Percentiles rank a stretch among this genome's conserved stretches.
These are phyloP conservation scores for Mycena rebaudengoi DNA, from an alignment of 768 basidiomycete genomes.

Conservation along the genomic window DNA sequence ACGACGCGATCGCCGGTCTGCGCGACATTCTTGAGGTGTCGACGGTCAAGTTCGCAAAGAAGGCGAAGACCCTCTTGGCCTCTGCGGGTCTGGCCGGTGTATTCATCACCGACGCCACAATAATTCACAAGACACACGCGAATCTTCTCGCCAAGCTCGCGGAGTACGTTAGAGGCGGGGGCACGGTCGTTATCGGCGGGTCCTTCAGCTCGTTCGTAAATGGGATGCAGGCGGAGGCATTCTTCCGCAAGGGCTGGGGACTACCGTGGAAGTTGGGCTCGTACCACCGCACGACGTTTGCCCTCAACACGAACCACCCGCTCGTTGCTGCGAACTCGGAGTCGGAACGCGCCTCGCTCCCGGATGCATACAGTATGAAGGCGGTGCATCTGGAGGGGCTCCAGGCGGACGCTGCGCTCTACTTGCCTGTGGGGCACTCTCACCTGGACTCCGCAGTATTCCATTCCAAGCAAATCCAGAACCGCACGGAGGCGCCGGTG, in stretches of 20 bases:
- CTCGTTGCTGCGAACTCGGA: constrained; percentile 25
- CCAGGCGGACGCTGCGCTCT: constrained; percentile 26
- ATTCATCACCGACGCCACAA: constrained; percentile 43
- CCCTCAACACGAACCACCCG: constrained; percentile 25
- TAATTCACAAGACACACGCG: constrained; percentile 34
- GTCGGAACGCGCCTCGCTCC: no score
- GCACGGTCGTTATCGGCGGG: constrained; percentile 44
- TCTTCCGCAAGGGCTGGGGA: constrained; percentile 41
- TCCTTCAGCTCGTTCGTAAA: constrained; percentile 26
- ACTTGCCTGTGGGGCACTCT: constrained; percentile 12
- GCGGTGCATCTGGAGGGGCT: constrained; percentile 37
- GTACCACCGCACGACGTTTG: not conserved
- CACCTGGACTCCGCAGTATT: not conserved
- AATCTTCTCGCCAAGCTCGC: constrained; percentile 40
- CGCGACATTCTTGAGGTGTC: not conserved
- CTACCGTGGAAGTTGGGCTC: constrained; percentile 39
- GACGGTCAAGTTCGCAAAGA: constrained; percentile 2
- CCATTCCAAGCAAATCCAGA: no score
- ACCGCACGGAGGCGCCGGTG: constrained; percentile 26
- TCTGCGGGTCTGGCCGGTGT: constrained; percentile 43
- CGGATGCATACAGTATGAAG: constrained; percentile 31
- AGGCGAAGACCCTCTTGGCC: constrained; percentile 29
- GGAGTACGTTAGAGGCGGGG: constrained; percentile 45
- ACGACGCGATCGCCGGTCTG: not conserved
- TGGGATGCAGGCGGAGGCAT: constrained; percentile 13